Conservation (phyloP, 768 basidiomycete species). For the Pulveroboletus sp. region DNA sequence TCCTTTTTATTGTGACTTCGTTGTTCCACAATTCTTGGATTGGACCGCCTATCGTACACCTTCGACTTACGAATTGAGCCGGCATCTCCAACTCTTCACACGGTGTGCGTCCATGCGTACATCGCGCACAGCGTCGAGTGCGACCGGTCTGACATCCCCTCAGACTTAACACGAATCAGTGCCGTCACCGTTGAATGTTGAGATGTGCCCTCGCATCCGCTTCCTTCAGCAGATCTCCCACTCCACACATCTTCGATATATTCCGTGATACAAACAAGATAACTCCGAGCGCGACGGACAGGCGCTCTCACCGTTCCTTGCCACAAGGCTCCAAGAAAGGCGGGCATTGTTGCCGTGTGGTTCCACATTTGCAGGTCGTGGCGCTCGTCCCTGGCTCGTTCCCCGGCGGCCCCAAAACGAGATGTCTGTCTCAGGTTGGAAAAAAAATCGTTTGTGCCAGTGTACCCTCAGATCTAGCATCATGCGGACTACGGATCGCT, state of each 20-base stretch:
- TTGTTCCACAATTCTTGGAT: constrained; percentile 26
- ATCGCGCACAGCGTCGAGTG: not conserved
- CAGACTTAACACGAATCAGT: not conserved
- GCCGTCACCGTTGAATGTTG: not conserved
- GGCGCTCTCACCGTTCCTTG: constrained; percentile 4
- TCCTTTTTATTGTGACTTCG: constrained; percentile 9
- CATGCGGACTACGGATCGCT: constrained; percentile 2
- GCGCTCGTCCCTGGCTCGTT: no score
- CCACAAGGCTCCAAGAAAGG: not conserved
- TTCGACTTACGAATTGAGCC: constrained; percentile 19
- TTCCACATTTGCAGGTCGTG: not conserved
- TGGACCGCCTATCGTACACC: constrained; percentile 18
- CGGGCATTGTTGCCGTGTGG: not conserved
- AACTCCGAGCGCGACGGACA: constrained; percentile 11
- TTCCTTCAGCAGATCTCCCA: not conserved
- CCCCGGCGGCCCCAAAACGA: constrained; percentile 3
- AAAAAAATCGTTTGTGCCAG: not conserved
- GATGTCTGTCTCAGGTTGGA: constrained; percentile 7
- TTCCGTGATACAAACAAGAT: not conserved
- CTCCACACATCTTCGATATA: not conserved
- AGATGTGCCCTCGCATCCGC: not conserved
- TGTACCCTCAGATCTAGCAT: not conserved
- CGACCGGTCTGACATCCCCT: not conserved
- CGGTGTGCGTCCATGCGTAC: not conserved
- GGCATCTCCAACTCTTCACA: constrained; percentile 14